phyloP scores from a whole-genome alignment of 1,139 yeast genomes.

The Arxiozyma bovina region DNA sequence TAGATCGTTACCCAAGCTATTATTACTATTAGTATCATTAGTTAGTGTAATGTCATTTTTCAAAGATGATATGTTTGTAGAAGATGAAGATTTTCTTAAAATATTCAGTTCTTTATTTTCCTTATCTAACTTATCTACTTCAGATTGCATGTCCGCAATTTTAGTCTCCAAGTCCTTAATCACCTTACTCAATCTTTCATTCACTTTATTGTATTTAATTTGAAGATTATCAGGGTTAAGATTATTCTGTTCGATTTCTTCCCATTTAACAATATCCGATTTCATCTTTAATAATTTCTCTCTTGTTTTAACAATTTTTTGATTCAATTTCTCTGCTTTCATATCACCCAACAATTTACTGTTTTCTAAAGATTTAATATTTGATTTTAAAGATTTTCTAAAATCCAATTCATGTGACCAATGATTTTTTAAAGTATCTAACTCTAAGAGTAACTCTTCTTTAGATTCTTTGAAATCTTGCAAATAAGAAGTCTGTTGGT shows the following conservation, averaged over 20 bases:
- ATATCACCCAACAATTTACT: conserved; percentile 27
- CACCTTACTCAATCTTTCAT: conserved; percentile 8
- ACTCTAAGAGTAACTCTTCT: conserved; percentile 22
- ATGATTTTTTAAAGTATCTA: conserved; percentile 25
- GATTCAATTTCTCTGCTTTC: conserved; percentile 24
- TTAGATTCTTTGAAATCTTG: conserved; percentile 28
- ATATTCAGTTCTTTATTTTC: conserved; percentile 19
- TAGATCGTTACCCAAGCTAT: neutral
- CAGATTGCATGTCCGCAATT: conserved; percentile 15
- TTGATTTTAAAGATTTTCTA: conserved; percentile 27
- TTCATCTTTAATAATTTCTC: conserved; percentile 24
- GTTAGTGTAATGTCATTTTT: neutral
- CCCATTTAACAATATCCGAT: conserved; percentile 18
- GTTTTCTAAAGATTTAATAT: conserved; percentile 29
- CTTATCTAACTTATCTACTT: conserved; percentile 16
- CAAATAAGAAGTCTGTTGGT: conserved; percentile 20
- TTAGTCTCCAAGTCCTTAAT: conserved; percentile 9
- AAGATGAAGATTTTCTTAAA: conserved; percentile 11
- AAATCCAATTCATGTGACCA: conserved; percentile 30
- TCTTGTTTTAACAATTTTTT: conserved; percentile 19
- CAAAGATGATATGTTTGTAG: conserved; percentile 3
- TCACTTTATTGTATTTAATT: conserved; percentile 11
- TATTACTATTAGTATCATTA: neutral
- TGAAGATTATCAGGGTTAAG: conserved; percentile 12
- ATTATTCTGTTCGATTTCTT: conserved; percentile 11